Conservation (phyloP, 495 filamentous ascomycete genomes). For the Neurospora sp. region DNA sequence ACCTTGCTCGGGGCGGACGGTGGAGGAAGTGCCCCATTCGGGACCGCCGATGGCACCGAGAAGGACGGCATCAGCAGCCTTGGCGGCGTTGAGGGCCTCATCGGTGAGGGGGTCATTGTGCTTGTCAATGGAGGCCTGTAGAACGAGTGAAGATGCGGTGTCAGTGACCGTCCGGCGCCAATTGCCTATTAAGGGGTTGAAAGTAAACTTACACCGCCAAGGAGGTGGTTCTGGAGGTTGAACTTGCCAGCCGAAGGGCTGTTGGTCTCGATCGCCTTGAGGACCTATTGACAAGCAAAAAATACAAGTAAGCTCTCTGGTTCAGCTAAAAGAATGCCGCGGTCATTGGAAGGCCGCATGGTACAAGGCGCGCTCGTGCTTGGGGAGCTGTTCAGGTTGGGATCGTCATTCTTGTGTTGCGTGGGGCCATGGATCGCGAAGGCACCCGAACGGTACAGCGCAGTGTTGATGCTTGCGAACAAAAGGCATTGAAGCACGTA, state of each 20-base stretch:
- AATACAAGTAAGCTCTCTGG: conserved; percentile 3
- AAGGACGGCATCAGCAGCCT: conserved; percentile 82
- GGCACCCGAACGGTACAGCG: neutral
- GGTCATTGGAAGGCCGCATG: neutral
- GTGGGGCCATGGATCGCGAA: neutral
- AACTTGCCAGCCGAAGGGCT: conserved; percentile 61
- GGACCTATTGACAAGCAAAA: conserved; percentile 39
- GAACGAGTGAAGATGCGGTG: neutral
- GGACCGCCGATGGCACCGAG: conserved; percentile 94
- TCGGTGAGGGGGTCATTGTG: conserved; percentile 72
- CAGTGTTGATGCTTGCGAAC: neutral
- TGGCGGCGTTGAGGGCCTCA: conserved; percentile 74
- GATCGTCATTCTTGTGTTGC: neutral
- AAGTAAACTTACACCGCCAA: conserved; percentile 71
- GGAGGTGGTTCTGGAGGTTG: conserved; percentile 83
- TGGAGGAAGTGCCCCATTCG: conserved; percentile 82
- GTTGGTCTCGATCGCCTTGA: conserved; percentile 63
- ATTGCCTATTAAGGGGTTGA: neutral
- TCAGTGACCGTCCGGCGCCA: neutral
- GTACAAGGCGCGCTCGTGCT: neutral
- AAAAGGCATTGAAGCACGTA: conserved; percentile 25
- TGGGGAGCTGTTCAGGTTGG: neutral
- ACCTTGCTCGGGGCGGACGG: conserved; percentile 89
- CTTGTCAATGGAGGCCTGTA: conserved; percentile 78
- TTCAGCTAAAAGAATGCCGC: neutral